A percentile compares a stretch with the other conserved stretches of the same genome.
phyloP scores from a whole-genome alignment of 2,329 filamentous ascomycete genomes.

The Botrytis fabae region DNA sequence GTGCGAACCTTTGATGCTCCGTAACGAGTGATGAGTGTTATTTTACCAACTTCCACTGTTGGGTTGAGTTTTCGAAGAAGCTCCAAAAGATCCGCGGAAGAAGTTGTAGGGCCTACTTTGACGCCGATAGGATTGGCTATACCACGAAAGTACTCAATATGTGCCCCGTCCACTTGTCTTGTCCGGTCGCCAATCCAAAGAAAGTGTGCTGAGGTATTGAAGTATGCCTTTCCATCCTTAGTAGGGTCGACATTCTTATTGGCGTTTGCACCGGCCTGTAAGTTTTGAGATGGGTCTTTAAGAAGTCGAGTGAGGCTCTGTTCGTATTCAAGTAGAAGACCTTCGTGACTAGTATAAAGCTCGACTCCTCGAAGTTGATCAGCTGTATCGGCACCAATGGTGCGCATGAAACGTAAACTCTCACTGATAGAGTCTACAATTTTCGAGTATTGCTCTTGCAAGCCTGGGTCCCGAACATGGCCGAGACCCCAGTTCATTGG shows the following conservation, averaged over 20 bases:
- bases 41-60: slow-evolving; percentile 77
- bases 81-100: slow-evolving; percentile 69
- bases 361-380: slow-evolving; percentile 88
- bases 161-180: slow-evolving; percentile 85
- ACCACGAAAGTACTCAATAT: slow-evolving; percentile 96
- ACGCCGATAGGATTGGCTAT: slow-evolving; percentile 95
- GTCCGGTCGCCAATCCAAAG: slow-evolving; percentile 98
- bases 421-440: slow-evolving; percentile 88
- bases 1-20: slow-evolving; percentile 74
- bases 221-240: slow-evolving; percentile 60
- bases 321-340: slow-evolving; percentile 91
- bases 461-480: slow-evolving; percentile 78
- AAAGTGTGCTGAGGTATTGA: slow-evolving; percentile 94
- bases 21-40: slow-evolving; percentile 95
- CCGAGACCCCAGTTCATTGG: slow-evolving; percentile 94
- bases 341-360: slow-evolving; percentile 93
- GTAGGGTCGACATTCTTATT: slow-evolving; percentile 15
- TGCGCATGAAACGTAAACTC: slow-evolving; percentile 90
- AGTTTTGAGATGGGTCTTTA: slow-evolving; percentile 54
- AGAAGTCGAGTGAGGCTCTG: slow-evolving; percentile 78
- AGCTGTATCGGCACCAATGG: slow-evolving; percentile 84
- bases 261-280: neutral
- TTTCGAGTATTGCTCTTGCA: slow-evolving; percentile 81
- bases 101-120: slow-evolving; percentile 90
- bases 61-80: slow-evolving; percentile 89